These are phyloP conservation scores for Glebionis coronaria DNA, from an alignment of 129 eudicot genomes.

Conservation along the genomic window DNA sequence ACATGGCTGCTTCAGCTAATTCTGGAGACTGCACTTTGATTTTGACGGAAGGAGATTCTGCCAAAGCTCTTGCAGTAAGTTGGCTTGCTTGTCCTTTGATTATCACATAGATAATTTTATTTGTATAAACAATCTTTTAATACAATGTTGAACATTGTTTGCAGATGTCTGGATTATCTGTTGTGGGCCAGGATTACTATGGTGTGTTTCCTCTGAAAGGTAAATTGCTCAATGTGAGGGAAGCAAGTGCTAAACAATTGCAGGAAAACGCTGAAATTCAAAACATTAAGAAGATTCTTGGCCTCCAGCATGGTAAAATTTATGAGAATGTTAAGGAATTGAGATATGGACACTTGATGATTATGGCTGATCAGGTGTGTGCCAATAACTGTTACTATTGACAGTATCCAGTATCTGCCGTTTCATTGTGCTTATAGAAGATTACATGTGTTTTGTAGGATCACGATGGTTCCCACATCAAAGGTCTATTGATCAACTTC, in stretches of 20 bases:
- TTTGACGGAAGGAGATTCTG: slow-evolving; percentile 99
- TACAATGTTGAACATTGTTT: not conserved
- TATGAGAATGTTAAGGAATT: slow-evolving; percentile 67
- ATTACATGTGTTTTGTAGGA: slow-evolving; percentile 47
- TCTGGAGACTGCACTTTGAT: slow-evolving; percentile 77
- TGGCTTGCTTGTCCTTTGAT: not conserved
- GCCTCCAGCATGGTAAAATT: slow-evolving; percentile 68
- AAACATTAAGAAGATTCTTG: slow-evolving; percentile 73
- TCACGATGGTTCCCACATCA: slow-evolving; percentile 98
- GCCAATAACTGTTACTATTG: not conserved
- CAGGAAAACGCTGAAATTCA: slow-evolving; percentile 80
- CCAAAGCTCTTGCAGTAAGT: slow-evolving; percentile 91
- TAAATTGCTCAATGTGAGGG: slow-evolving; percentile 92
- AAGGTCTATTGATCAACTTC: slow-evolving; percentile 88
- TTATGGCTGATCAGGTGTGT: slow-evolving; percentile 96
- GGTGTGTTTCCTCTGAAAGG: slow-evolving; percentile 96
- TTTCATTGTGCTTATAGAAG: slow-evolving; percentile 6
- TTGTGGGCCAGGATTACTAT: slow-evolving; percentile 74
- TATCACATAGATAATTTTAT: not conserved
- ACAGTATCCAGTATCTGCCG: not conserved
- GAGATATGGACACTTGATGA: slow-evolving; percentile 94
- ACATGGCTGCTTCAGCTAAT: slow-evolving; percentile 59
- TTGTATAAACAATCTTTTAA: not conserved
- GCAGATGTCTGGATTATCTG: slow-evolving; percentile 83
- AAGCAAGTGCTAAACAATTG: slow-evolving; percentile 77